Base-by-base conservation (phyloP, 140 eudicot species). In the Bidens hawaiensis region DNA sequence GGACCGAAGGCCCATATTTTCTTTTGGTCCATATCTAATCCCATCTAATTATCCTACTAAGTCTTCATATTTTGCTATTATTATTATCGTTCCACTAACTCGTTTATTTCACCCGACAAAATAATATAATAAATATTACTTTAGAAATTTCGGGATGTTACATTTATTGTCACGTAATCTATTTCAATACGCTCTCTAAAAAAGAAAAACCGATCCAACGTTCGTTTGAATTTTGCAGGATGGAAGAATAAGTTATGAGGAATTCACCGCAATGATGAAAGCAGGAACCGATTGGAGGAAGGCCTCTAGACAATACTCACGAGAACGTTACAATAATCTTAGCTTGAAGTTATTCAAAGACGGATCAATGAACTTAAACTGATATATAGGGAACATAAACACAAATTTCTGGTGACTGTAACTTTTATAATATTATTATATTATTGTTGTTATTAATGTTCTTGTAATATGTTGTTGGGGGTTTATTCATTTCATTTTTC, bases 271-370 rank as follows among this genome's bases (percentile, higher is more conserved):
- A 1, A 87, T 87, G 96, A 87, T 87, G 96, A 87, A 87, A 69
- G 81, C 96, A 7, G 96, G 96, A 42, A 87, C 96, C 4, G 96
- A 87, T 75, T 87, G 96, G 96, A 84, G 96, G 62, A 87, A 87
- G 73, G 96, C 94, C 22, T 87, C 96, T 5, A 82, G 96, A 64
- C 95, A 87, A 21, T 87, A 87, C 60, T 87, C 95, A 71, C 62
- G 95, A 26, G 95, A 83, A 30, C 82, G 95, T 3, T 87, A 83
- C 64, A 87, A 83, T 24, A 87, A 43, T 62, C 93, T 87, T 45
- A 87, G 95, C 82, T 75, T 80, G 78, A 83, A 74, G 75, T 41
- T 87, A 71, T 81, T 83, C 76, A 83, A 70, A 64, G 93, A 87
- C 28, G 95, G 93, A 49, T 87, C 95, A 9, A 64, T 86, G 63